phyloP scores from a whole-genome alignment of 164 flowering plant genomes.

The Aristolochia fimbriata region DNA sequence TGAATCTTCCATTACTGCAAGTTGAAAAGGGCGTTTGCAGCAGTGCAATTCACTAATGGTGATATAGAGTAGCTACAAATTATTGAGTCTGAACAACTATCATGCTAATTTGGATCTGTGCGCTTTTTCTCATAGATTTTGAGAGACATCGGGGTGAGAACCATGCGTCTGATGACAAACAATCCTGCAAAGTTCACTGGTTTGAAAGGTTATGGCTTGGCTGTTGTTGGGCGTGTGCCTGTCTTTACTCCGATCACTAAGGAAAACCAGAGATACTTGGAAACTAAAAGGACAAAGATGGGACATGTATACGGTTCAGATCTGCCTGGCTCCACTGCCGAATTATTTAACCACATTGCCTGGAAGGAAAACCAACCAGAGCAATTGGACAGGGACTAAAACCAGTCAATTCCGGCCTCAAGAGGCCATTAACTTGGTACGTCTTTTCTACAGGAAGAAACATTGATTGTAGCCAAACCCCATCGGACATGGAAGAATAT shows the following conservation, averaged over 20 bases:
- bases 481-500: no score
- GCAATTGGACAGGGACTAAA: slow-evolving; percentile 4
- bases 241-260: slow-evolving; percentile 77
- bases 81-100: no score
- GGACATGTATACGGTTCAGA: slow-evolving; percentile 91
- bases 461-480: no score
- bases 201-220: slow-evolving; percentile 79
- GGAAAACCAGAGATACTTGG: slow-evolving; percentile 75
- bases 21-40: no score
- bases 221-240: slow-evolving; percentile 78
- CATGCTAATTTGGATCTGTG: neutral
- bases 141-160: slow-evolving; percentile 68
- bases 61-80: no score
- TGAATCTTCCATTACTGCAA: no score
- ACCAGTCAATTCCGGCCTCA: no score
- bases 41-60: no score
- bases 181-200: slow-evolving; percentile 87
- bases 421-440: no score
- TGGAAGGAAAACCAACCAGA: slow-evolving; percentile 10
- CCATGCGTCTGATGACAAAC: slow-evolving; percentile 86
- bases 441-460: no score
- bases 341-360: slow-evolving; percentile 16
- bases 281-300: slow-evolving; percentile 81
- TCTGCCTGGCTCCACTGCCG: slow-evolving; percentile 14
- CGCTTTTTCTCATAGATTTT: slow-evolving; percentile 35